A percentile compares a stretch with the other conserved stretches of the same genome.
Evolutionary conservation across 495 filamentous ascomycete species (phyloP).

Genomic region (Lophiotrema nucula): DNA sequence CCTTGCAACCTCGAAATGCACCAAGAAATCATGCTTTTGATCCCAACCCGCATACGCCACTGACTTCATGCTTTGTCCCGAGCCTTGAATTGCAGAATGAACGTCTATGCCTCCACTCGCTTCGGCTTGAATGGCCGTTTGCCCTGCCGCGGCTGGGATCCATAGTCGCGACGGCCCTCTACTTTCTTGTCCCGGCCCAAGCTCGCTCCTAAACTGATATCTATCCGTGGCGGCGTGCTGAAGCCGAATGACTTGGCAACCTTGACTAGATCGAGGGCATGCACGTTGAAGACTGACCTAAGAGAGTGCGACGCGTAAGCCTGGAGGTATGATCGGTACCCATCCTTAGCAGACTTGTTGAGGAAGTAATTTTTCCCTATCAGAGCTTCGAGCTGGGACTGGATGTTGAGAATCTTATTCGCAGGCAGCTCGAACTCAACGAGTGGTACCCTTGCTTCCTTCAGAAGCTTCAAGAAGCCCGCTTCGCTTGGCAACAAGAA

Average conservation of each 20-base stretch:
- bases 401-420: conserved; percentile 65
- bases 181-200: conserved; percentile 85
- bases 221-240: conserved; percentile 79
- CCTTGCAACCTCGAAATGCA: too few relatives aligned
- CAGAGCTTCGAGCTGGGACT: conserved; percentile 89
- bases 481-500: conserved; percentile 92
- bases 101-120: too few relatives aligned
- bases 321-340: conserved; percentile 66
- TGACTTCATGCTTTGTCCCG: neutral
- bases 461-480: conserved; percentile 87
- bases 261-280: conserved; percentile 90
- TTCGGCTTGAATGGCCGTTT: conserved; percentile 30
- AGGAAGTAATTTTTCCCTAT: conserved; percentile 95
- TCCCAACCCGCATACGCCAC: neutral
- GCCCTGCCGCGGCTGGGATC: conserved; percentile 60
- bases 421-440: conserved; percentile 88
- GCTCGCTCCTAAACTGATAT: conserved; percentile 83
- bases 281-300: conserved; percentile 85
- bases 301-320: conserved; percentile 91
- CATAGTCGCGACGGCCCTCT: conserved; percentile 74
- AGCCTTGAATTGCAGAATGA: too few relatives aligned
- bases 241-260: conserved; percentile 96
- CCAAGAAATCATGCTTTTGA: too few relatives aligned
- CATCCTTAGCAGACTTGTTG: conserved; percentile 59
- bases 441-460: conserved; percentile 87